phyloP scores from a whole-genome alignment of 163 green algal species.

The Chlorella variabilis region DNA sequence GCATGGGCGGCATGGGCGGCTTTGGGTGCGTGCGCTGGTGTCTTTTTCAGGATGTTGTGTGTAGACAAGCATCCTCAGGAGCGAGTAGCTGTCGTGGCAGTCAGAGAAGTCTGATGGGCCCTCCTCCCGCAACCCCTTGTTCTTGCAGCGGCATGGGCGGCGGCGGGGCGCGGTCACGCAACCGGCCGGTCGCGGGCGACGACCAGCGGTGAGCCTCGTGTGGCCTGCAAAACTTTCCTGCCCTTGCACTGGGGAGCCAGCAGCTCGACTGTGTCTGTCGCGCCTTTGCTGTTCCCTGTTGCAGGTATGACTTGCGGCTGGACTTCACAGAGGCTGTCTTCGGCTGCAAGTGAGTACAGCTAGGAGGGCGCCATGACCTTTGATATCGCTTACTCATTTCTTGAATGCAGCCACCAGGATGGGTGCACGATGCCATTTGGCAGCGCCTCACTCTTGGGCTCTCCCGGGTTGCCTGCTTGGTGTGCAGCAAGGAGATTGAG shows the following conservation, averaged over 20 bases:
- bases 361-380: no score
- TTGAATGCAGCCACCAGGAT: no score
- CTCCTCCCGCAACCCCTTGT: no score
- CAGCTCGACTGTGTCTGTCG: background rate
- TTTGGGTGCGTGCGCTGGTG: constrained; percentile 52
- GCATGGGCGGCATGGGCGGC: constrained; percentile 71
- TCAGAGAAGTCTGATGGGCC: no score
- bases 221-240: background rate
- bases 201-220: constrained; percentile 69
- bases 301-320: constrained; percentile 82
- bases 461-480: no score
- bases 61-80: background rate
- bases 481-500: constrained; percentile 87
- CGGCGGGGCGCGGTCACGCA: constrained; percentile 43
- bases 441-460: no score
- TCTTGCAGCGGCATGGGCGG: constrained; percentile 69
- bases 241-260: background rate
- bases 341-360: constrained; percentile 66
- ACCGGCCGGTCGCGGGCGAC: constrained; percentile 75
- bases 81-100: background rate
- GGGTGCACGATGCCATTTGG: no score
- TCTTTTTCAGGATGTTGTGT: no score
- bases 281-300: constrained; percentile 49
- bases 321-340: constrained; percentile 98
- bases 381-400: no score